Evolutionary conservation across 2,329 filamentous ascomycete species (phyloP), one percentile per base, ranked within the genome.

Genomic region (Xylariales sp.): DNA sequence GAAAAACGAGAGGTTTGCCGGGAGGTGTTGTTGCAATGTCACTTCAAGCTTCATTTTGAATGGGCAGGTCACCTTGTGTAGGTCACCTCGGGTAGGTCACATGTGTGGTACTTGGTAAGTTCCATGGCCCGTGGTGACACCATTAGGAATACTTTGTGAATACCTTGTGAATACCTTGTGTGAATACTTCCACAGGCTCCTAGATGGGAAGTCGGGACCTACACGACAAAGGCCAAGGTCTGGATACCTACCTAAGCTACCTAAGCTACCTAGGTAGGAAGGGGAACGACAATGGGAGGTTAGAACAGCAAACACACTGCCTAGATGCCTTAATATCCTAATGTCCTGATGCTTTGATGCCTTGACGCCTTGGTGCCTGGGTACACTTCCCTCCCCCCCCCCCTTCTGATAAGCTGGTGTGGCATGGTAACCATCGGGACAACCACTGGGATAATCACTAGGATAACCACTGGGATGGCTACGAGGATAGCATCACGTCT

Each of bases 201-300:
- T 23, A 23, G 23, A 2, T n/a, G 62, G 61, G 64, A 67, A 69
- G 56, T 62, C 52, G 57, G 57, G 60, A 61, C 52, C 57, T 59
- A 5, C 41, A 32, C 14, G 18, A 39, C 12, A 45, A 59, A 28
- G 49, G 41, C 48, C n/a, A 52, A 62, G 18, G 60, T 18, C 41
- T 41, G 41, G 23, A 30, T 39, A 23, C 23, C 23, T 23, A 23
- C 23, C 23, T 23, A 23, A 23, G n/a, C n/a, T n/a, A n/a, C n/a
- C n/a, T n/a, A n/a, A n/a, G n/a, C n/a, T n/a, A n/a, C n/a, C n/a
- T n/a, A n/a, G 23, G 23, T 23, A 34, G 50, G 52, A 58, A 39
- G 53, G 53, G 34, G 45, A 23, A 23, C 23, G 23, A 43, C 59
- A 64, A 48, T 57, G 43, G 16, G 10, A 41, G 36, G 39, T 12